Evolutionary conservation across 352 stramenopile species (phyloP), one percentile per base, ranked within the genome.

Genomic region (Globisporangium iwayamae): DNA sequence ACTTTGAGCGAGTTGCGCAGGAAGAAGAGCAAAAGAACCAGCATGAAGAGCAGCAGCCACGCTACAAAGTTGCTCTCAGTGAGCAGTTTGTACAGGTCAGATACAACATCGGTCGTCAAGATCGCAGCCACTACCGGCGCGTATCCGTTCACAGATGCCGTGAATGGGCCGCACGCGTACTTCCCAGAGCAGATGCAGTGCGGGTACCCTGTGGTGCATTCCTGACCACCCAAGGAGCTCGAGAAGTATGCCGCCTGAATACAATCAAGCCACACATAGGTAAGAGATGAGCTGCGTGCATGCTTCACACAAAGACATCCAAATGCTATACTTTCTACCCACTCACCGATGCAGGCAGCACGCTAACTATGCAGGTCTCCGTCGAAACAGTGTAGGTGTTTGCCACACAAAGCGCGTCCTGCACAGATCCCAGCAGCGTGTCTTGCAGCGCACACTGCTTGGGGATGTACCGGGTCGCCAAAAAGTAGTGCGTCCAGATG

Each of bases 391-490:
- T 45, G 39, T 76, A 88, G 9, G 69, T 79, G 22, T 68, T 65
- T 39, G 64, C 3, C 0, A 66, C 36, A 41, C 79, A 89, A 3
- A 85, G 43, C 11, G 38, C 38, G n/a, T 63, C 61, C 32, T 28
- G 53, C n/a, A 38, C 66, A 30, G 20, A 16, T 13, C 43, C 53
- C n/a, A 73, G 8, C 3, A 72, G 28, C 0, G 66, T 50, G 51
- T 90, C 83, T 60, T 94, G 85, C 0, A 91, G 61, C 0, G 60
- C 56, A 50, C 85, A 92, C 13, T 67, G 32, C 65, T 92, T 94
- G 4, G 85, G 76, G 1, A 91, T 60, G 18, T 63, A 65, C 4
- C 48, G 54, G 55, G 80, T 85, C 6, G 71, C 62, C 30, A 94
- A 63, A 32, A 92, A 79, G 55, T 78, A 92, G 30, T 89, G 82